Evolutionary conservation across 805 yeast species (phyloP).

Genomic region (Cephaloascus fragrans): DNA sequence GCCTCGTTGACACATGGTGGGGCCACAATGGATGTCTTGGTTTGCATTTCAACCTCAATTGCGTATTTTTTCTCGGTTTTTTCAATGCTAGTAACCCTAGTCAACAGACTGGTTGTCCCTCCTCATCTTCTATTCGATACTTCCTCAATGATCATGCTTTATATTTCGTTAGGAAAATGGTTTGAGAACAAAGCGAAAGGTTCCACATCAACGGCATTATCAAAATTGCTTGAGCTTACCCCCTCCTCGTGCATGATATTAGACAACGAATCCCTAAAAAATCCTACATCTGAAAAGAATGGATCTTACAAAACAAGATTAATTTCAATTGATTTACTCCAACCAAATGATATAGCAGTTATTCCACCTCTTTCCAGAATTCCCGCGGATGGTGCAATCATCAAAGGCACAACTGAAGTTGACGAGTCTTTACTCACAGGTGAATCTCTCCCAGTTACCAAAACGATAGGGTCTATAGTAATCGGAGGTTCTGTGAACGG

Average conservation of each 20-base stretch:
- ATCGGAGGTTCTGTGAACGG: constrained; percentile 92
- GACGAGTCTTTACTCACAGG: constrained; percentile 92
- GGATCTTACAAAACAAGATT: constrained; percentile 24
- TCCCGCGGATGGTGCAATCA: constrained; percentile 84
- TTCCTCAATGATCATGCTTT: constrained; percentile 70
- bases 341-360: constrained; percentile 65
- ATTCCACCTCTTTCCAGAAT: constrained; percentile 80
- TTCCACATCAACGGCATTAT: constrained; percentile 81
- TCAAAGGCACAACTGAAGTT: constrained; percentile 71
- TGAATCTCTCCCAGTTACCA: constrained; percentile 70
- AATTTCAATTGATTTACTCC: constrained; percentile 71
- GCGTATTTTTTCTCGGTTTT: constrained; percentile 68
- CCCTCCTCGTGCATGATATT: constrained; percentile 70
- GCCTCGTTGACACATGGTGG: constrained; percentile 56
- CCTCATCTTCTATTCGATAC: constrained; percentile 83
- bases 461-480: constrained; percentile 48
- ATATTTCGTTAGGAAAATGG: constrained; percentile 85
- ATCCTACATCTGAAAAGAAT: constrained; percentile 12
- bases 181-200: constrained; percentile 90
- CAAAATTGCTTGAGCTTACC: constrained; percentile 68
- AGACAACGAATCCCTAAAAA: constrained; percentile 12
- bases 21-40: constrained; percentile 91
- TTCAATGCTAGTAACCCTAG: constrained; percentile 42
- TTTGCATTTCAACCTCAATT: constrained; percentile 70
- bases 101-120: constrained; percentile 29